Conservation (phyloP, 2,329 filamentous ascomycete species). For the Rutstroemia sp. region DNA sequence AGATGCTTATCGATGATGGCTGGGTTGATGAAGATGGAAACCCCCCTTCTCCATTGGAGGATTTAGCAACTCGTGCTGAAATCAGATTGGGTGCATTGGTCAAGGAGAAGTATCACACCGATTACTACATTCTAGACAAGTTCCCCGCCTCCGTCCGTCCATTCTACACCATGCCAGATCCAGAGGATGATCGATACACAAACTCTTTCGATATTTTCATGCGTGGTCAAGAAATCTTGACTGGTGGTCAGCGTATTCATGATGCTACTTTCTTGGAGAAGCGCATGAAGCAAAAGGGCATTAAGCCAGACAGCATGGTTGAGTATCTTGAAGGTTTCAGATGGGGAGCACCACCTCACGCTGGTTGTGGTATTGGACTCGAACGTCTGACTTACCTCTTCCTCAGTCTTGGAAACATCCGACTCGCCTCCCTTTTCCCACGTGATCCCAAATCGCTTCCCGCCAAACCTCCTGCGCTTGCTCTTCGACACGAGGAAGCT, state of each 20-base stretch:
- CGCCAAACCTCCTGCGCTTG: constrained; percentile 50
- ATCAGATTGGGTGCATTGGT: constrained; percentile 78
- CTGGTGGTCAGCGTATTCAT: constrained; percentile 89
- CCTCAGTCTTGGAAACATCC: constrained; percentile 80
- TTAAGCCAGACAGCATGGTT: constrained; percentile 76
- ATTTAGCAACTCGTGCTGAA: constrained; percentile 79
- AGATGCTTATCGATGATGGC: constrained; percentile 71
- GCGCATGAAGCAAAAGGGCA: constrained; percentile 68
- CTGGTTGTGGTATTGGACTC: constrained; percentile 81
- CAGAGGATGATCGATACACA: constrained; percentile 63
- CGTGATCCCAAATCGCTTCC: constrained; percentile 85
- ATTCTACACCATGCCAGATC: constrained; percentile 86
- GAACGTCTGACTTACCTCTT: constrained; percentile 84
- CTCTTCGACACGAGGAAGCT: constrained; percentile 78
- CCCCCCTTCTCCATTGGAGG: constrained; percentile 62
- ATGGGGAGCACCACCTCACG: constrained; percentile 82
- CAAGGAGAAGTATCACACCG: constrained; percentile 78
- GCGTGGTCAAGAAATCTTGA: constrained; percentile 86
- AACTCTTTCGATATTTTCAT: constrained; percentile 96
- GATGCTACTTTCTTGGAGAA: constrained; percentile 65
- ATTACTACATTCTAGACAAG: constrained; percentile 92
- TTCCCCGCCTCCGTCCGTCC: constrained; percentile 79
- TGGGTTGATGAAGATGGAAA: constrained; percentile 74
- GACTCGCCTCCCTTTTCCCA: constrained; percentile 79
- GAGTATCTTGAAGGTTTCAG: constrained; percentile 87